Base-by-base conservation (phyloP, 768 basidiomycete genomes). In the Panaeolus papilionaceus region DNA sequence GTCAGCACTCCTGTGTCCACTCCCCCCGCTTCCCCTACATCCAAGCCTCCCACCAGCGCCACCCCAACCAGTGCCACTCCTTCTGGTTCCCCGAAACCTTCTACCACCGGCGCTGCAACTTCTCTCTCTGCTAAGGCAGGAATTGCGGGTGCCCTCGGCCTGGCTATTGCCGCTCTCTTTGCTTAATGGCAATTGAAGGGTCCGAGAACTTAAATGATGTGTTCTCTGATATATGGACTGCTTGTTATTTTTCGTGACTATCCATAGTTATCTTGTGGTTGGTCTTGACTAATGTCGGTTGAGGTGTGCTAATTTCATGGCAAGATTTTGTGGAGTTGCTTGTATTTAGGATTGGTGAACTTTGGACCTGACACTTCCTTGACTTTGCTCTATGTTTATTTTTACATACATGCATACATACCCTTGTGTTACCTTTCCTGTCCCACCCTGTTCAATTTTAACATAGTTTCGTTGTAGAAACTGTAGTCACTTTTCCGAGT, bases 161-260 rank as follows among this genome's bases (percentile, higher is more conserved):
- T 85, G 62, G 84, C 82, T 47, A 69, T 81, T 58, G 79, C 83
- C 51, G 88, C 80, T 10, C 71, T 84, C 58, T 69, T 84, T 61
- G 78, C 78, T 33, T 84, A 78, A 84, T 73, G 18, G 54, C 58
- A 37, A 8, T 12, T 18, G 39, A 20, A 28, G 33, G 33, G 33
- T 33, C 33, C 33, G 14, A 6, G 16, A 18, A 44, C 42, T 44
- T 44, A 1, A 23, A 23, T 63, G 14, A n/a, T 44, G 20, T 39
- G 20, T 42, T 64, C 45, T 64, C 5, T 37, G 38, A 38, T 42
- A 61, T 37, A 37, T 45, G 51, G 62, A 42, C 33, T 38, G 18
- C 26, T 61, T 61, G n/a, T 67, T 49, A 16, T 45, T 63, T 38
- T 39, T 63, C 3, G 12, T 23, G 38, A 40, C 26, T 39, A 42